Evolutionary conservation across 352 stramenopile species (phyloP).

Genomic region (Phytophthora tubulina): DNA sequence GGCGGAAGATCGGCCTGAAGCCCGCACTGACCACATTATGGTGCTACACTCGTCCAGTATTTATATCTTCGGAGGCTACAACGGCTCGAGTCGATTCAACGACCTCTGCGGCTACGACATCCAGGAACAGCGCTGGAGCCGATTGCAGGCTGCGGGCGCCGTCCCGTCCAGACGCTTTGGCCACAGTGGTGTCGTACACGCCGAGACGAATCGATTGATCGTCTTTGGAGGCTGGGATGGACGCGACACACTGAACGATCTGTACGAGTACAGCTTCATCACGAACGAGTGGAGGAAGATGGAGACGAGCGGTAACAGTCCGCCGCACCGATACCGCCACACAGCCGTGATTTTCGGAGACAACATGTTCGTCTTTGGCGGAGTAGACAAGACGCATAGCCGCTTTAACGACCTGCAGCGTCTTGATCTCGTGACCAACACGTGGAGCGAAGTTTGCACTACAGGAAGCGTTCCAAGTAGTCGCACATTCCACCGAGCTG

Average conservation of each 20-base stretch:
- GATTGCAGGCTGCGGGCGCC: slow-evolving; percentile 53
- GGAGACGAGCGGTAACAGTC: slow-evolving; percentile 59
- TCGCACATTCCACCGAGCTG: slow-evolving; percentile 87
- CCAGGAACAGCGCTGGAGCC: slow-evolving; percentile 59
- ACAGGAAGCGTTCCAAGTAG: slow-evolving; percentile 85
- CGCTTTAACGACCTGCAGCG: slow-evolving; percentile 89
- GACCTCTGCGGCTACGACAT: slow-evolving; percentile 86
- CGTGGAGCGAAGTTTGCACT: slow-evolving; percentile 87
- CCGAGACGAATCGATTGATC: slow-evolving; percentile 72
- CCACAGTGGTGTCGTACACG: slow-evolving; percentile 85
- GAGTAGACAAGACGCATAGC: slow-evolving; percentile 91
- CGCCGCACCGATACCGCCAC: slow-evolving; percentile 86
- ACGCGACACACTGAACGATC: slow-evolving; percentile 85
- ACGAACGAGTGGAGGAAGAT: slow-evolving; percentile 79
- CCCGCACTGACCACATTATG: slow-evolving; percentile 91
- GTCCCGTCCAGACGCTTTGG: slow-evolving; percentile 81
- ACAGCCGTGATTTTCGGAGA: slow-evolving; percentile 85
- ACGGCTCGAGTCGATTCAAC: slow-evolving; percentile 84
- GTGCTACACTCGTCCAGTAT: slow-evolving; percentile 81
- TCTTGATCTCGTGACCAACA: slow-evolving; percentile 82
- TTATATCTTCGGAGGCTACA: slow-evolving; percentile 92
- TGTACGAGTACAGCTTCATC: slow-evolving; percentile 83
- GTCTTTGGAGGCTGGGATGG: slow-evolving; percentile 91
- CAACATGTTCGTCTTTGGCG: slow-evolving; percentile 92
- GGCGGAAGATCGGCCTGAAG: slow-evolving; percentile 66